phyloP scores from a whole-genome alignment of 2,329 filamentous ascomycete genomes.

The Clarireedia homoeocarpa region DNA sequence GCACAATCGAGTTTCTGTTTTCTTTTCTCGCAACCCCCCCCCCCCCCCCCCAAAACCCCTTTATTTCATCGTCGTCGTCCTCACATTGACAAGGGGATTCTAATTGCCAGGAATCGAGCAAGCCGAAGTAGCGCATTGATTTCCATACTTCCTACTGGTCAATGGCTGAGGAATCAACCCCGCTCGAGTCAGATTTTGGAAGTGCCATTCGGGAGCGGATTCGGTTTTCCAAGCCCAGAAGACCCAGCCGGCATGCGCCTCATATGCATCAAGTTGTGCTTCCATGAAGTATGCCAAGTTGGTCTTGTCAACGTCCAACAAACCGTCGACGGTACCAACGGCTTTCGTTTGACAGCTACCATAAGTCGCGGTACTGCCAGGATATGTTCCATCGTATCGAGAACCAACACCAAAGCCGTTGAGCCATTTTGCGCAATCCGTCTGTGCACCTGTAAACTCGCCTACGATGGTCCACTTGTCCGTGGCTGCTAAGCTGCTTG shows the following conservation, averaged over 20 bases:
- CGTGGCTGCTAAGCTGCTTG: slow-evolving; percentile 27
- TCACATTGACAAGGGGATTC: neutral
- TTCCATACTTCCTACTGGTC: slow-evolving; percentile 23
- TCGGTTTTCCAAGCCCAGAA: slow-evolving; percentile 39
- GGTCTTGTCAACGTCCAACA: slow-evolving; percentile 31
- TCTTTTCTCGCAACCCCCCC: too few relatives aligned
- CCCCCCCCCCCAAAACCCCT: too few relatives aligned
- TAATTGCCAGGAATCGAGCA: slow-evolving; percentile 26
- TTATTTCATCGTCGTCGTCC: too few relatives aligned
- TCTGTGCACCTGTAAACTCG: slow-evolving; percentile 37
- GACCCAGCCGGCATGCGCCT: slow-evolving; percentile 32
- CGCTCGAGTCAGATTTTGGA: slow-evolving; percentile 33
- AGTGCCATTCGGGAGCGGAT: slow-evolving; percentile 34
- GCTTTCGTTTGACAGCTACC: slow-evolving; percentile 34
- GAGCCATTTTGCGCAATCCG: slow-evolving; percentile 37
- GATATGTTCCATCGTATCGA: slow-evolving; percentile 38
- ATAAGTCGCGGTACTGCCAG: slow-evolving; percentile 28
- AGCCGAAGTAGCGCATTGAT: slow-evolving; percentile 22
- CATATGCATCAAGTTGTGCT: slow-evolving; percentile 37
- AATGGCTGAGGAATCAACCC: slow-evolving; percentile 34
- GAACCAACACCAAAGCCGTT: slow-evolving; percentile 54
- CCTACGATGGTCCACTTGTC: slow-evolving; percentile 33
- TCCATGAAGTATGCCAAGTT: slow-evolving; percentile 33
- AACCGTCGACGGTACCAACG: slow-evolving; percentile 38
- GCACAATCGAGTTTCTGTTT: too few relatives aligned